Base-by-base conservation (phyloP, 169 alveolate species). In the Plasmodium chabaudi region DNA sequence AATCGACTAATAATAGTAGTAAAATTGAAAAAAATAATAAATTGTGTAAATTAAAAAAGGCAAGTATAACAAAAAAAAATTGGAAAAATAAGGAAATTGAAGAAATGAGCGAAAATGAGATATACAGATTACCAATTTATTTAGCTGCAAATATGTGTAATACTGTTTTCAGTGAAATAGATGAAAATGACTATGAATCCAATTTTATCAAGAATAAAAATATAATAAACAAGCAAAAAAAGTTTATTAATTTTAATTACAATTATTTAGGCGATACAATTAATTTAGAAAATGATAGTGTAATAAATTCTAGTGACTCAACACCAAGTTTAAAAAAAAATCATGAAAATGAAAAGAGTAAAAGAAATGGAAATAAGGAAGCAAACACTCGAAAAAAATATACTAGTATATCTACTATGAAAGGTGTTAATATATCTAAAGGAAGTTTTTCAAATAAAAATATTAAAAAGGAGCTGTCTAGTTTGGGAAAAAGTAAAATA, bases 201-300 rank as follows among this genome's bases (percentile, higher is more conserved):
- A 47, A 72, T 56, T 56, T 9, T 72, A 10, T 61, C 12, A 49
- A 72, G 59, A 46, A 42, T n/a, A 44, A n/a, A 25, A 72, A 56
- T 27, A 34, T 57, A 25, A 63, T 56, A 57, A 57, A 34, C 13
- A 57, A 34, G 17, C 60, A 56, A 23, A 56, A 56, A 47, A 44
- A n/a, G 42, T 72, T 42, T 6, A 56, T 57, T 10, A 44, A 72
- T 39, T 13, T 23, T 57, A 72, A 57, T 57, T 5, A 56, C 49
- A 72, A 55, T 47, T 9, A 13, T 3, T 64, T 39, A 13, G 84
- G 27, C 10, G 44, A 47, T 71, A 71, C 23, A 49, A 53, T 71
- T 72, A 72, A 72, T 47, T 72, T 15, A 51, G 59, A 57, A 57
- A 72, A 72, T 23, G 87, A 57, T 34, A 72, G 63, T 49, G 57